Base-by-base conservation (phyloP, 176 grass and related monocot genomes). In the Puya raimondii region DNA sequence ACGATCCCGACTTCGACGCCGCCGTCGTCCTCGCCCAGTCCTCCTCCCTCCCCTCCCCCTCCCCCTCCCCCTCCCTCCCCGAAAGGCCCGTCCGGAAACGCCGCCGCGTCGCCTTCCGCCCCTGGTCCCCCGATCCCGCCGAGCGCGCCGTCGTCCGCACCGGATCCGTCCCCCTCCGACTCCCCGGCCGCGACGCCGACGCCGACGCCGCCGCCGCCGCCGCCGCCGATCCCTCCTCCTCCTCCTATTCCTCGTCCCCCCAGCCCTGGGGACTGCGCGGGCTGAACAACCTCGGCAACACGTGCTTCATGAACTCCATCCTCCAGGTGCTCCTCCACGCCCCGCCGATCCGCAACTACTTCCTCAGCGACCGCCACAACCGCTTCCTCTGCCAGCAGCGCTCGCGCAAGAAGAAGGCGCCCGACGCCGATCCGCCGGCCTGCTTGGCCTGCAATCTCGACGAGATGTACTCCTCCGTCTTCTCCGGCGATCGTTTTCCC, bases 301-400 rank as follows among this genome's bases (percentile, higher is more conserved):
- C 89, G 16, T 99, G 94, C 82, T 99, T 99, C 77, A 88, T 99
- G 87, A 99, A 99, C 94, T 99, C 89, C 50, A 89, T 99, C 51
- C 80, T 99, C 15, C 94, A 99, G 71, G 87, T 87, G 5, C 79
- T 99, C 10, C 86, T 99, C 10, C 94, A 93, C 68, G 85, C 94
- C 21, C 87, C 94, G 66, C 89, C 89, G 68, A 80, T 97, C 27
- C 75, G 86, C 6, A 97, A 97, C 68, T 97, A 85, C 78, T 97
- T 97, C 79, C 81, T 97, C 9, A 86, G 80, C 72, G 89, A 97
- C 77, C 86, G 94, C 0, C 94, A 97, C 72, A 97, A 97, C 51
- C 76, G 84, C 4, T 85, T 88, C 67, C 78, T 88, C 11, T 97
- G 94, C 65, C 84, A 83, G 65, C 87, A 74, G 47, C 83, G 80